These are phyloP conservation scores for Colletotrichum sp. DNA, from an alignment of 2,329 filamentous ascomycete species.

Conservation along the genomic window DNA sequence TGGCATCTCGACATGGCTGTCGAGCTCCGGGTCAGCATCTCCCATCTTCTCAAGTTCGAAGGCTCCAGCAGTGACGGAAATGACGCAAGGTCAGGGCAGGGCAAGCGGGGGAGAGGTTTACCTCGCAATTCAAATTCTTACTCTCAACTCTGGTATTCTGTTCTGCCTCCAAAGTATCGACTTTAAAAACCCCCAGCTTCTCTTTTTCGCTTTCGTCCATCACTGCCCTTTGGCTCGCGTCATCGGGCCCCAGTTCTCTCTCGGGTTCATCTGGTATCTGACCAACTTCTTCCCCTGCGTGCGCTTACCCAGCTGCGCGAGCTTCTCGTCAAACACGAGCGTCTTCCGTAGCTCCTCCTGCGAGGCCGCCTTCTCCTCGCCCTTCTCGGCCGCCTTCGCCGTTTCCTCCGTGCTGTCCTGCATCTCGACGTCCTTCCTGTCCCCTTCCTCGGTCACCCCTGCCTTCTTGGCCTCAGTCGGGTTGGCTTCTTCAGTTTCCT, in stretches of 20 bases:
- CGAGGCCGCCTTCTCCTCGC: conserved; percentile 14
- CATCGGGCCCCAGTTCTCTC: conserved; percentile 94
- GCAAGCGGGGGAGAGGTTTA: background rate
- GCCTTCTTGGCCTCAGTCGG: background rate
- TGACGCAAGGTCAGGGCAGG: background rate
- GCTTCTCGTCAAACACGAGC: conserved; percentile 74
- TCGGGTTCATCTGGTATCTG: conserved; percentile 88
- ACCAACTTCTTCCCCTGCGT: conserved; percentile 72
- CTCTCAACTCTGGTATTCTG: background rate
- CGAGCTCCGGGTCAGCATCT: background rate
- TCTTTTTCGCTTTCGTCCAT: conserved; percentile 68
- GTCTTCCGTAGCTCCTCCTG: conserved; percentile 61
- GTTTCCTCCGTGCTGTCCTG: conserved; percentile 25
- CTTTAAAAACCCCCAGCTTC: background rate
- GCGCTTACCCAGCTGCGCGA: conserved; percentile 78
- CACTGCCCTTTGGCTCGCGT: conserved; percentile 61
- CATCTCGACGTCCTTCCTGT: conserved; percentile 37
- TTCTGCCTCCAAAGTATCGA: background rate
- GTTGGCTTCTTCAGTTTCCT: background rate
- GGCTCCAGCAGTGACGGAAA: background rate
- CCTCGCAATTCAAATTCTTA: background rate
- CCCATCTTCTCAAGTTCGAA: background rate
- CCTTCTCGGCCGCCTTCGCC: conserved; percentile 38
- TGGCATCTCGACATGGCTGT: background rate
- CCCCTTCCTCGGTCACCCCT: conserved; percentile 16